Evolutionary conservation across 352 stramenopile species (phyloP).

Genomic region (Phytophthora crassamura): DNA sequence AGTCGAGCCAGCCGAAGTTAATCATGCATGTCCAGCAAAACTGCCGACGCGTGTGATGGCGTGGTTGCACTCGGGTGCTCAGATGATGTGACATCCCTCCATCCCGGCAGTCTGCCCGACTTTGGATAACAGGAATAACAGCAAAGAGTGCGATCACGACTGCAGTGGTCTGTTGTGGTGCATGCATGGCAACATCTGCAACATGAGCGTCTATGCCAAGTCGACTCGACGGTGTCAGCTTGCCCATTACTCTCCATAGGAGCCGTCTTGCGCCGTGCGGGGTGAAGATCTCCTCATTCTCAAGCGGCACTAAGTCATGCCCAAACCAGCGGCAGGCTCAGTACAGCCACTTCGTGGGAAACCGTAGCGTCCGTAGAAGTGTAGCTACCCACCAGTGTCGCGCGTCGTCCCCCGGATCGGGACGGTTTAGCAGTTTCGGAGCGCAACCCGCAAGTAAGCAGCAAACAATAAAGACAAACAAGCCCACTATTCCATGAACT

Average conservation of each 20-base stretch:
- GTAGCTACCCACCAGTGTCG: too few relatives aligned
- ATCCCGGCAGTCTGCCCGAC: not conserved
- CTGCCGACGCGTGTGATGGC: slow-evolving; percentile 1
- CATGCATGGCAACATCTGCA: not conserved
- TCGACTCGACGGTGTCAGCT: not conserved
- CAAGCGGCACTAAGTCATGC: too few relatives aligned
- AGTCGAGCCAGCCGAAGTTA: not conserved
- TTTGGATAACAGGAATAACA: not conserved
- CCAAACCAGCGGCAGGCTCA: too few relatives aligned
- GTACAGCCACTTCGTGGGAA: too few relatives aligned
- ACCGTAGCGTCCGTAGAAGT: too few relatives aligned
- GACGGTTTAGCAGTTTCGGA: too few relatives aligned
- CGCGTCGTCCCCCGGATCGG: too few relatives aligned
- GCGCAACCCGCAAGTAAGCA: too few relatives aligned
- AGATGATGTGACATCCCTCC: not conserved
- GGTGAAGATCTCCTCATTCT: not conserved
- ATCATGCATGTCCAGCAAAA: not conserved
- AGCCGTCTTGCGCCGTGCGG: slow-evolving; percentile 1
- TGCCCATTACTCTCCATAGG: not conserved
- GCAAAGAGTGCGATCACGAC: not conserved
- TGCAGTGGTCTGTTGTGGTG: not conserved
- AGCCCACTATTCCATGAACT: too few relatives aligned
- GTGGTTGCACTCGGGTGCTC: slow-evolving; percentile 13
- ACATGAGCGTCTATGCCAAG: not conserved
- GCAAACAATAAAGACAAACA: too few relatives aligned